Evolutionary conservation across 2,329 filamentous ascomycete genomes (phyloP), one percentile per base, ranked within the genome.

Genomic region (Penicillium sp.): DNA sequence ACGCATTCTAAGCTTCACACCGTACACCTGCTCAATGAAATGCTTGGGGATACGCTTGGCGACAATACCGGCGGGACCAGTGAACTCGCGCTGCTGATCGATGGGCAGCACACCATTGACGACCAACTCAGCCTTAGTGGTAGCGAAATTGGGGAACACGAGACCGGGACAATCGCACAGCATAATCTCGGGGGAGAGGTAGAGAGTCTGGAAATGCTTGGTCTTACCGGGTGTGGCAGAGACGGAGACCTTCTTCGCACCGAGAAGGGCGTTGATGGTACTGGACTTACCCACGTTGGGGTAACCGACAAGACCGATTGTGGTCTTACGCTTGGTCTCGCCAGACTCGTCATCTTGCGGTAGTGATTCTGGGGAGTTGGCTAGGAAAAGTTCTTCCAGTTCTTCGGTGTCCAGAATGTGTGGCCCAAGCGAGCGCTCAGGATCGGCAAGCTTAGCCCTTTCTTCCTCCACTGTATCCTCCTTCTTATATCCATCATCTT

Each of bases 231-330:
- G 94, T 1, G 94, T 99, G 14, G 93, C 88, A 16, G 94, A 99
- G 37, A 99, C 95, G 0, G 93, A 97, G 6, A 99, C 94, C 78
- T 97, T 99, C 80, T 97, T 99, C 53, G 94, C 88, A 48, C 95
- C 95, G 56, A 97, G 92, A n/a, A 99, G 84, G 40, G 94, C 93
- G 78, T 99, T 99, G 82, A 99, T 99, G 16, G 94, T 99, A 46
- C 92, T 97, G 1, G 95, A 99, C 78, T 99, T 99, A 77, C 94
- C 94, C 61, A 99, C 94, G 78, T 99, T 99, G 69, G 94, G 94
- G 76, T 99, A 99, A 56, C 94, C 94, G 36, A 99, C 94, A 19
- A 99, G 81, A 66, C 94, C 94, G 64, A 99, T 94, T 61, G 91
- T 87, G 5, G 92, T 88, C 74, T 95, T 97, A 51, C 80, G 76